Evolutionary conservation across 768 basidiomycete genomes (phyloP), one percentile per base, ranked within the genome.

Genomic region (Lactarius quietus): DNA sequence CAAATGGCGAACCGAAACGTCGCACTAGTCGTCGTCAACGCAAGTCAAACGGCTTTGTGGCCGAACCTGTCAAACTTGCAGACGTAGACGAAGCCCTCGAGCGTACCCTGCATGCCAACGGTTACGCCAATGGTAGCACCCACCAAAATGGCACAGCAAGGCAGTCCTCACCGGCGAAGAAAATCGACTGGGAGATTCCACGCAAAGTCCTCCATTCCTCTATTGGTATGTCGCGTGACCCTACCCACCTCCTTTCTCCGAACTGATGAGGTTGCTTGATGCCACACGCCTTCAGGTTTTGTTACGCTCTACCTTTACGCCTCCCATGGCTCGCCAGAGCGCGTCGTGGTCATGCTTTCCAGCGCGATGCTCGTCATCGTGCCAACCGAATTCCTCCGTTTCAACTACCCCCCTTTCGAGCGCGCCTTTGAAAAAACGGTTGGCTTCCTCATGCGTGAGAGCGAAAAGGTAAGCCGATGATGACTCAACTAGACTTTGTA

Each of bases 361-460:
- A 79, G 82, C 17, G 84, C 86, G 0, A 80, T 96, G 9, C 82
- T 84, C 28, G 70, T 90, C 51, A 86, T 95, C 65, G 79, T 84
- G 52, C 85, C 88, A n/a, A 81, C 85, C 63, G 95, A 96, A 75
- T 70, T 90, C 48, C 76, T 95, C 35, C 85, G 95, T 31, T 81
- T 96, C 51, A 80, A 81, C 35, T 86, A 78, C 39, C 82, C 85
- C 3, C 69, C 77, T 0, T 89, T 95, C 70, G 92, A 84, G 61
- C 78, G 81, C 54, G 72, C 84, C 9, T 95, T 91, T 72, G 93
- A 95, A 73, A 78, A 79, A 20, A 76, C 76, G 43, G 75, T 93
- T 5, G 93, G 94, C 26, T 87, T 90, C 70, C 82, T 96, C 57
- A 95, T 96, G 95, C 84, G 95, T 14, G 92, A 95, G 68, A 86